phyloP scores from a whole-genome alignment of 768 basidiomycete genomes.

The Mycena polygramma region DNA sequence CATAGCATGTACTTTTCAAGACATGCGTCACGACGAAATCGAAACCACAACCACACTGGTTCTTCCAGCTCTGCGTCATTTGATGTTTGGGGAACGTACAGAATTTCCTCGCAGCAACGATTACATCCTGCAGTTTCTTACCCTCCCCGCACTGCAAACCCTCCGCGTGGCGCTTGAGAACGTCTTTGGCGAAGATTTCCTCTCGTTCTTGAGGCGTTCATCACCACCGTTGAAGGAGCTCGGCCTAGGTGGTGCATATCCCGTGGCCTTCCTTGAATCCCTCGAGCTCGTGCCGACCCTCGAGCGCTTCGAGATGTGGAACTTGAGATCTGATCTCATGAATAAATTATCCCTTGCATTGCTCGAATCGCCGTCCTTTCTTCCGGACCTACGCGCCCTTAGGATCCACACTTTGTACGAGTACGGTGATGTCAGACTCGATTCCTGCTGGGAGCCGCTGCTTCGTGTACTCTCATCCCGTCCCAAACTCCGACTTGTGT shows the following conservation, averaged over 20 bases:
- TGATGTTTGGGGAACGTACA: not conserved
- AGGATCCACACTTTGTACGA: not conserved
- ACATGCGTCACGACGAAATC: too few relatives aligned
- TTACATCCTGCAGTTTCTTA: not conserved
- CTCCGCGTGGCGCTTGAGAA: not conserved
- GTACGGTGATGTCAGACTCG: too few relatives aligned
- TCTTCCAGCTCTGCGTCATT: not conserved
- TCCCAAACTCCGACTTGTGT: not conserved
- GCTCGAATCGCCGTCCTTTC: not conserved
- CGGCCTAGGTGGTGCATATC: not conserved
- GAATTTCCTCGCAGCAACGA: not conserved
- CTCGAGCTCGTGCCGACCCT: not conserved
- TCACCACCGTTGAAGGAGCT: not conserved
- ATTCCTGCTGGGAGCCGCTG: conserved; percentile 1
- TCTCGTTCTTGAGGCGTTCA: not conserved
- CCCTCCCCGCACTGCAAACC: not conserved
- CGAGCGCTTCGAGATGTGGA: not conserved
- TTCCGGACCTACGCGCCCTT: not conserved
- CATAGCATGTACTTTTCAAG: not conserved
- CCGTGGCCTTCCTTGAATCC: not conserved
- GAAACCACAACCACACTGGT: not conserved
- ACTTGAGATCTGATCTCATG: not conserved
- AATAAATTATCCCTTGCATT: not conserved
- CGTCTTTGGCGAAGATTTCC: not conserved
- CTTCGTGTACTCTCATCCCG: not conserved